These are phyloP conservation scores for Leptosphaerulina australis DNA, from an alignment of 2,329 filamentous ascomycete genomes.

Conservation along the genomic window DNA sequence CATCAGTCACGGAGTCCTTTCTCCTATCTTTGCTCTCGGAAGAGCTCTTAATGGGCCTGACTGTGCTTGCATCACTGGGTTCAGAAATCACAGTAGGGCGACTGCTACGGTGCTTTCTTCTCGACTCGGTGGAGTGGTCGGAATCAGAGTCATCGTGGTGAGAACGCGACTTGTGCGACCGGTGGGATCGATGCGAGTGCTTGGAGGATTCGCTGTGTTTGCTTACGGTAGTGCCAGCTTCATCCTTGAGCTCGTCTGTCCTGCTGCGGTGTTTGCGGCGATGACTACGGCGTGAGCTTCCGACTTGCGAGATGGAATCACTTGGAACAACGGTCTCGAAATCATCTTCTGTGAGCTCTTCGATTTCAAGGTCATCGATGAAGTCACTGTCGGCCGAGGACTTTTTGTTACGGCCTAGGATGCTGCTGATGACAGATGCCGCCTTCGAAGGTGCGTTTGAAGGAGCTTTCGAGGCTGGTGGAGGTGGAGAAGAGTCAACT, in stretches of 20 bases:
- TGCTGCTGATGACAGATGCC: conserved; percentile 44
- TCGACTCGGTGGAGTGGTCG: conserved; percentile 28
- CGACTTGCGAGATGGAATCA: conserved; percentile 55
- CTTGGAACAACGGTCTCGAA: conserved; percentile 55
- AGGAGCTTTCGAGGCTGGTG: conserved; percentile 29
- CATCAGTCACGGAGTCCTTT: conserved; percentile 42
- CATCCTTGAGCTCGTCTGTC: conserved; percentile 15
- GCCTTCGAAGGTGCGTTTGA: conserved; percentile 34
- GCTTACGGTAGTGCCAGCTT: conserved; percentile 34
- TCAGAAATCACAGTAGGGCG: conserved; percentile 38
- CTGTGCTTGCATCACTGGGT: conserved; percentile 44
- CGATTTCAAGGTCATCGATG: conserved; percentile 47
- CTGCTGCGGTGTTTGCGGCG: conserved; percentile 40
- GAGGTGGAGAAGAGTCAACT: conserved; percentile 32
- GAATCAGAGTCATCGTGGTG: conserved; percentile 18
- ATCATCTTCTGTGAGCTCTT: conserved; percentile 46
- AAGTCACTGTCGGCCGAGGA: conserved; percentile 40
- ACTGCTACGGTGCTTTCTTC: conserved; percentile 27
- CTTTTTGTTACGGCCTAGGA: conserved; percentile 43
- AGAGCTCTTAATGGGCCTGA: conserved; percentile 35
- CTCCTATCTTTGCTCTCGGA: conserved; percentile 23
- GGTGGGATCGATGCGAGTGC: conserved; percentile 30
- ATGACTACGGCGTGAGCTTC: conserved; percentile 32
- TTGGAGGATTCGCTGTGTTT: conserved; percentile 35
- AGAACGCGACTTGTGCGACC: conserved; percentile 34